Conservation (phyloP, 352 stramenopile genomes). For the Phytophthora sansomeana region DNA sequence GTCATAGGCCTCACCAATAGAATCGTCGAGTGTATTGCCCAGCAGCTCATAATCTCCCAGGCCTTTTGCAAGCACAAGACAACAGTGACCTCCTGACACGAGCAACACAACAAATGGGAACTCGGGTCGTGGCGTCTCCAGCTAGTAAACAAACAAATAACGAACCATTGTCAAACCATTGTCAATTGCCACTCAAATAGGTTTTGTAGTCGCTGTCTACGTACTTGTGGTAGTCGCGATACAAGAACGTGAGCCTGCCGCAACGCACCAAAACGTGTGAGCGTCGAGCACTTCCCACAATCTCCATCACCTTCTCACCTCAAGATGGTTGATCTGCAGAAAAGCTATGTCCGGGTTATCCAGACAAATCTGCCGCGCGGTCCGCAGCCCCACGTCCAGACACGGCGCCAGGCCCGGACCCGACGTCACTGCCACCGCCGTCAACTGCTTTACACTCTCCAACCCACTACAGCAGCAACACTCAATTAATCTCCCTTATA, state of each 20-base stretch:
- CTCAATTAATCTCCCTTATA: too few species aligned
- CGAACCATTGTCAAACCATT: neutral
- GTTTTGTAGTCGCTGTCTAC: neutral
- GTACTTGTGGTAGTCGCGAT: constrained; percentile 86
- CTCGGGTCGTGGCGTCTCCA: constrained; percentile 52
- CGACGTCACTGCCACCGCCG: constrained; percentile 96
- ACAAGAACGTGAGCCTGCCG: constrained; percentile 95
- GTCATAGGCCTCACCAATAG: constrained; percentile 98
- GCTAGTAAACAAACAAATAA: constrained; percentile 27
- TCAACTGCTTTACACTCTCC: constrained; percentile 82
- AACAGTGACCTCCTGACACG: constrained; percentile 99
- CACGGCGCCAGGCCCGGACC: constrained; percentile 97
- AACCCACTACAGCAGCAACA: constrained; percentile 53
- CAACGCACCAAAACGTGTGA: constrained; percentile 1
- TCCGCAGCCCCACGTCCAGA: constrained; percentile 94
- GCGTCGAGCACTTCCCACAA: neutral
- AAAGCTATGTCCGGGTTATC: constrained; percentile 92
- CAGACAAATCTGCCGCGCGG: constrained; percentile 83
- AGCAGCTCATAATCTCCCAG: constrained; percentile 95
- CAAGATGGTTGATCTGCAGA: constrained; percentile 97
- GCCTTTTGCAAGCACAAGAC: constrained; percentile 93
- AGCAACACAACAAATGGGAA: constrained; percentile 98
- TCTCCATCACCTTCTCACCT: constrained; percentile 50
- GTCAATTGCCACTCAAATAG: too few species aligned
- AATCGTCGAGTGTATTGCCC: constrained; percentile 98